phyloP scores from a whole-genome alignment of 192 early-diverging fungal genomes.

The Coemansia sp. region DNA sequence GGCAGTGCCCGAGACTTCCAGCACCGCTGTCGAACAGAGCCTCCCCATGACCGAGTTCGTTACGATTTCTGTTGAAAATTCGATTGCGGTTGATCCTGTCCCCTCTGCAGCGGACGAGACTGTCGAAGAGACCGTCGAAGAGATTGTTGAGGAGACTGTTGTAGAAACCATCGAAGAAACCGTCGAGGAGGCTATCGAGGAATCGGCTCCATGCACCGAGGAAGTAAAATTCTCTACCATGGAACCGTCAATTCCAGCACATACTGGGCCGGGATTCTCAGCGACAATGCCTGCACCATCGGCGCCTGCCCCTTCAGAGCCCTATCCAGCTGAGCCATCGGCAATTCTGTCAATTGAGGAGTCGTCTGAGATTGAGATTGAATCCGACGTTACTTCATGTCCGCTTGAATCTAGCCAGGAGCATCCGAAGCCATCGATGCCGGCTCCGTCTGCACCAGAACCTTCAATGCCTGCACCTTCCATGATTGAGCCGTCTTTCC shows the following conservation, averaged over 20 bases:
- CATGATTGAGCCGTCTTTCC: conserved; percentile 1
- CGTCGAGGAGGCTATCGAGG: not conserved
- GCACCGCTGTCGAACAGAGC: conserved; percentile 9
- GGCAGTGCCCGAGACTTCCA: not conserved
- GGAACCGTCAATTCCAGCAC: conserved; percentile 1
- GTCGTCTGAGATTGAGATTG: not conserved
- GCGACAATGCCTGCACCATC: not conserved
- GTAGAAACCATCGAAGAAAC: not conserved
- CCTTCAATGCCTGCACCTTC: not conserved
- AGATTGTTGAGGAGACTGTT: too few relatives aligned
- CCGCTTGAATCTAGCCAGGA: not conserved
- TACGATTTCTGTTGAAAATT: not conserved
- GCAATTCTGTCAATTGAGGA: conserved; percentile 13
- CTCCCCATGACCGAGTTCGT: conserved; percentile 33
- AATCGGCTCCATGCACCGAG: not conserved
- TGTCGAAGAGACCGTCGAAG: too few relatives aligned
- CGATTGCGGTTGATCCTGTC: not conserved
- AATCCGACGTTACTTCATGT: not conserved
- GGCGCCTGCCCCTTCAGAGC: conserved; percentile 13
- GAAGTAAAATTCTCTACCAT: not conserved
- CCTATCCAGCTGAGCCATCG: conserved; percentile 13
- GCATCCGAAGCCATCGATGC: not conserved
- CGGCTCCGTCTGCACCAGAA: not conserved
- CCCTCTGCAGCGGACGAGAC: conserved; percentile 1
- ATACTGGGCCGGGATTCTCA: conserved; percentile 7